phyloP scores from a whole-genome alignment of 2,329 filamentous ascomycete genomes.

The Pseudocercospora fijiensis region DNA sequence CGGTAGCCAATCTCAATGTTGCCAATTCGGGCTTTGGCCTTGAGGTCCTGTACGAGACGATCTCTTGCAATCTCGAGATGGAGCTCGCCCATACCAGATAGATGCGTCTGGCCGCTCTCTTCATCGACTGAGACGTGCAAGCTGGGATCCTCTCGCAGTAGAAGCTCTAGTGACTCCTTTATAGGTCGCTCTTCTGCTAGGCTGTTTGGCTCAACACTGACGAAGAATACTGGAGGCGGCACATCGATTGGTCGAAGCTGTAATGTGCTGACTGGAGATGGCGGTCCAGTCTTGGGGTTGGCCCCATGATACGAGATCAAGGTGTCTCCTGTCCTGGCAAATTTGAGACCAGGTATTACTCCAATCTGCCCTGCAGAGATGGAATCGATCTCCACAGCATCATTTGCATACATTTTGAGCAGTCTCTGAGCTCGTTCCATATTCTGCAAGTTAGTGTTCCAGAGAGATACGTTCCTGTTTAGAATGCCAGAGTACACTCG shows the following conservation, averaged over 20 bases:
- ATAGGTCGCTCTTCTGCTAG: slow-evolving; percentile 77
- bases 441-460: slow-evolving; percentile 81
- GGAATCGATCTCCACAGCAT: slow-evolving; percentile 78
- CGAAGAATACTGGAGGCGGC: slow-evolving; percentile 92
- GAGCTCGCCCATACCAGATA: slow-evolving; percentile 94
- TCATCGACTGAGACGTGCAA: slow-evolving; percentile 80
- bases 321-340: slow-evolving; percentile 91
- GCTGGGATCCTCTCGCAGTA: slow-evolving; percentile 89
- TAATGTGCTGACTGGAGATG: slow-evolving; percentile 67
- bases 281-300: slow-evolving; percentile 62
- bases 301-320: slow-evolving; percentile 70
- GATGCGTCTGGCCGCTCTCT: slow-evolving; percentile 87
- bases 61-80: slow-evolving; percentile 92
- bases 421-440: slow-evolving; percentile 78
- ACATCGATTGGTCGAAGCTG: slow-evolving; percentile 86
- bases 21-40: slow-evolving; percentile 79
- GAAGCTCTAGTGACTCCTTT: slow-evolving; percentile 69
- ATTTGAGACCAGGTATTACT: slow-evolving; percentile 84
- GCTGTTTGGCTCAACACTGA: slow-evolving; percentile 82
- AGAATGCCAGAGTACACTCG: slow-evolving; percentile 85
- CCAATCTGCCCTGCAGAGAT: slow-evolving; percentile 89
- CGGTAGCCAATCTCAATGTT: slow-evolving; percentile 94
- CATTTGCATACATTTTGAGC: slow-evolving; percentile 84
- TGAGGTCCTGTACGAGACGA: slow-evolving; percentile 83
- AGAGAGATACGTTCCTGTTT: slow-evolving; percentile 70